Base-by-base conservation (phyloP, 345 rosid genomes). In the Stellera chamaejasme region DNA sequence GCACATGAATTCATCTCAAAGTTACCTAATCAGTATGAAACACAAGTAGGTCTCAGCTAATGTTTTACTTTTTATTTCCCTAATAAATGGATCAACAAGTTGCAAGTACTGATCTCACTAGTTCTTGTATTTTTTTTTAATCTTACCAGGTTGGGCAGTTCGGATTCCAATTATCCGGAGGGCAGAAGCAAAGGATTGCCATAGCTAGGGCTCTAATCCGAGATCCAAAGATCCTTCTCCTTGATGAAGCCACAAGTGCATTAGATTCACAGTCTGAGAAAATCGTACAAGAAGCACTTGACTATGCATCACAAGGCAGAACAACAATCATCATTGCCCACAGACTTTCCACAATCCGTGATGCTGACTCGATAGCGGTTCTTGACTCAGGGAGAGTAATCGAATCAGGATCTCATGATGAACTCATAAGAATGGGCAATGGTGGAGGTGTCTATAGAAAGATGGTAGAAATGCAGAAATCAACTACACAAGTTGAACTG, bases 121-220 rank as follows among this genome's bases (percentile, higher is more conserved):
- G 46, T 51, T 26, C 43, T 19, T 5, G 10, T n/a, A n/a, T 45
- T 8, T 32, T 32, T 5, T 19, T 32, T 8, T 32, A 2, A 26
- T 14, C 36, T 16, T 36, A 11, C 50, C 81, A 78, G 87, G 82
- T 76, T 7, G 83, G 87, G 13, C 81, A 81, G 52, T 61, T 72
- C 1, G 82, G 83, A 26, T 42, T 72, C 42, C 83, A 76, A 56
- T 60, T 81, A 59, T 81, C 82, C 11, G 79, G 83, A 15, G 83
- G 87, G 42, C 78, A 78, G 45, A 82, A 82, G 68, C 87, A 82
- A 65, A 70, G 75, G 73, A 73, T 79, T 43, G 80, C 87, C 1
- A 79, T 79, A 59, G 87, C 84, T 28, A 72, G 82, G 54, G 87
- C 87, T n/a, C 66, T 82, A 54, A 66, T 78, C 42, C 55, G 75